Base-by-base conservation (phyloP, 805 yeast genomes). In the Pichia thaimueangensis region DNA sequence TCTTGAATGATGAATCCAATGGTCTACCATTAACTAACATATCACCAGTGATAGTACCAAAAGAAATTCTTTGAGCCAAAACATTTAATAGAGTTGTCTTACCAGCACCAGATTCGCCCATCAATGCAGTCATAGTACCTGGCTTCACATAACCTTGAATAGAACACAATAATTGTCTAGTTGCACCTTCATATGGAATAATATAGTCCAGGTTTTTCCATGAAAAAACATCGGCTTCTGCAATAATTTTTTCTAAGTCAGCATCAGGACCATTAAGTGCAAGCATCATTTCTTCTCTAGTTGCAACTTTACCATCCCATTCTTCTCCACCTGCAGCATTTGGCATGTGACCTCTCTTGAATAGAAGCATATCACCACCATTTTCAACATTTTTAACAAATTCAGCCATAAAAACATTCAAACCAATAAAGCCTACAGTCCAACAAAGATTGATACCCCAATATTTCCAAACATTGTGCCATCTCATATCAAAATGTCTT, bases 61-160 rank as follows among this genome's bases (percentile, higher is more conserved):
- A 65, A 37, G 67, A 65, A 43, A 68, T 63, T 57, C 81, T 64
- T 54, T 72, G 76, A 45, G 79, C 72, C 52, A 75, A 63, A 24
- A 71, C 69, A 49, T 75, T 75, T 49, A 75, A 64, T 45, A 75
- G 57, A 11, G 81, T 75, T 2, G 81, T 75, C 53, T 75, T 75
- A 56, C 81, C 81, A 13, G 81, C 80, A 54, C 81, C 81, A 12
- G 79, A 73, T 52, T 73, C 80, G 47, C 81, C 81, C 80, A 75
- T 75, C 35, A 75, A 59, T 3, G 81, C 80, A 35, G 80, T 75
- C 62, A 75, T 60, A 13, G 71, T 65, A 40, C 81, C 81, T 6
- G 81, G 79, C 28, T 63, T 62, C 53, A 67, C 63, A 55, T 62
- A 68, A 45, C 73, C 73, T 41, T 68, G 68, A 48, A 68, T 58